These are phyloP conservation scores for Mortierella sp. DNA, from an alignment of 371 early-diverging fungal species.

Conservation along the genomic window DNA sequence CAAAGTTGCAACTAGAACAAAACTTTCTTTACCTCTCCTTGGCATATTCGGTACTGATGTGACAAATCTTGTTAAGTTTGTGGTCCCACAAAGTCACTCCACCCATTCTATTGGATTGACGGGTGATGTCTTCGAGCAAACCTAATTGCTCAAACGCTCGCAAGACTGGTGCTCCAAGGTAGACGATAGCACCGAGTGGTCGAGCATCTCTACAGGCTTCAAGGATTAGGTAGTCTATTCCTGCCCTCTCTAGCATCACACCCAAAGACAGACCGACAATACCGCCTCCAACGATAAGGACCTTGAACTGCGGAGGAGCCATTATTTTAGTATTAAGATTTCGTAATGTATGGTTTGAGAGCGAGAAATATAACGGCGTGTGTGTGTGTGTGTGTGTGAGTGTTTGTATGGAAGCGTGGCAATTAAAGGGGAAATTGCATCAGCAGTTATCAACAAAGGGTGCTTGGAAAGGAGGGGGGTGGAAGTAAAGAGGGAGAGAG, in stretches of 20 bases:
- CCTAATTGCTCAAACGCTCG: conserved; percentile 47
- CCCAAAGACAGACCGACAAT: conserved; percentile 42
- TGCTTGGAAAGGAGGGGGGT: neutral
- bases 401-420: neutral
- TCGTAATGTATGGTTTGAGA: neutral
- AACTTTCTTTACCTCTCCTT: conserved; percentile 29
- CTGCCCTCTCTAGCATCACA: conserved; percentile 54
- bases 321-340: conserved; percentile 10
- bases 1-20: neutral
- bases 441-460: too few relatives aligned
- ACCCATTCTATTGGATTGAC: conserved; percentile 40
- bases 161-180: conserved; percentile 29
- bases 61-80: conserved; percentile 26
- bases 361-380: too few relatives aligned
- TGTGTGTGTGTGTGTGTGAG: too few relatives aligned
- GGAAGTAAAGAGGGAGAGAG: neutral
- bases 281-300: conserved; percentile 47
- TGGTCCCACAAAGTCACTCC: conserved; percentile 32
- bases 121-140: conserved; percentile 35
- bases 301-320: conserved; percentile 43
- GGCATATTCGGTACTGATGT: conserved; percentile 18
- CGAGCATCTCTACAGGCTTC: conserved; percentile 28
- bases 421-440: neutral
- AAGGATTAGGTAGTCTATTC: conserved; percentile 48
- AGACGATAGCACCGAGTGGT: conserved; percentile 30